Evolutionary conservation across 106 monocot species (phyloP), one percentile per base, ranked within the genome.

Genomic region (Allium cepa): DNA sequence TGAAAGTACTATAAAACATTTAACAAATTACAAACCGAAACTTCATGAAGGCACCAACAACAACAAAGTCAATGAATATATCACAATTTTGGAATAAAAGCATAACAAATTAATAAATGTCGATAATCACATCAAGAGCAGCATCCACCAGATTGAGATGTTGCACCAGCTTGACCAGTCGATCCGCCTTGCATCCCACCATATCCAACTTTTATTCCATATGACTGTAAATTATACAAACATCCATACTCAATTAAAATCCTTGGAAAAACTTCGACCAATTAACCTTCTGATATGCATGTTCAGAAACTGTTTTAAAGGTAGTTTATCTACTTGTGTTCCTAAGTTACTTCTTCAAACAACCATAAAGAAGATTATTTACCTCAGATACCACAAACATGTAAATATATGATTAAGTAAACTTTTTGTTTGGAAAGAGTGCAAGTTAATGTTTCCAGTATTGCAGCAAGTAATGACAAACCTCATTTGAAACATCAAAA

Each of bases 401-500:
- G 15, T 2, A 46, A 5, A 2, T 15, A 36, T 1, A 36, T 36
- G 36, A 36, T 36, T 36, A 8, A 66, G 48, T 50, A 18, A 14
- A 8, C 11, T 17, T 3, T 8, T 7, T 10, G 50, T 10, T 12
- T 17, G 36, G 36, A 27, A 53, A 28, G 4, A n/a, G 22, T 28
- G 15, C 13, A 55, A 14, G 26, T 27, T 7, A 4, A 13, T 1
- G 0, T 49, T 11, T 0, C 45, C n/a, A 17, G 8, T 11, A 46
- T 46, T 45, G 8, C 22, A 59, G 46, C 47, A 58, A 70, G 11
- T 28, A 22, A 18, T 13, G 26, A 56, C 36, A 28, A 18, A 78
- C 78, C 78, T 78, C 78, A 66, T 72, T 72, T 26, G 72, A 78
- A 14, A 78, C 67, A 72, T 78, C 78, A 78, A 72, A 72, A 0